A percentile compares a stretch with the other conserved stretches of the same genome.
Evolutionary conservation across 2,329 filamentous ascomycete genomes (phyloP).

Genomic region (Myriangium duriaei): DNA sequence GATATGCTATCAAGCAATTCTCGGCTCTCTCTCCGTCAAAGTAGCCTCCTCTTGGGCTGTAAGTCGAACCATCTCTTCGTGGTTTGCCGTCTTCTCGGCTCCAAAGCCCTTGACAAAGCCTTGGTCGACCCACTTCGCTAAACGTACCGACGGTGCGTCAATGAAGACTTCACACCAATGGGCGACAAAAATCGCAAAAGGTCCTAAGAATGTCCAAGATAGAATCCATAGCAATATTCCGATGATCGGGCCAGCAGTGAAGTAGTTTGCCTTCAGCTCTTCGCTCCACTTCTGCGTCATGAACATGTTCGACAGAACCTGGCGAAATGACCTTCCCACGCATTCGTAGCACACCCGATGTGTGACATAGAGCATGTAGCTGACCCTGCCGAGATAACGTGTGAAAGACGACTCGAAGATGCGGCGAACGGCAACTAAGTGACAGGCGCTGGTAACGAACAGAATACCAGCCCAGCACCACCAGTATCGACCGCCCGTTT

Average conservation of each 20-base stretch:
- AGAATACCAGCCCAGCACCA: constrained; percentile 15
- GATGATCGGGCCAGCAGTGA: constrained; percentile 5
- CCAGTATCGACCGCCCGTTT: constrained; percentile 12
- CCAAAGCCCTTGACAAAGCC: constrained; percentile 10
- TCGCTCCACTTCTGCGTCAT: constrained; percentile 8
- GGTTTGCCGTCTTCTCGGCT: too few relatives aligned
- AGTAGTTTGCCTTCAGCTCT: constrained; percentile 1
- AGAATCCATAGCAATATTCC: constrained; percentile 9
- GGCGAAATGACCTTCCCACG: constrained; percentile 1
- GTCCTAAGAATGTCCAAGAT: constrained; percentile 6
- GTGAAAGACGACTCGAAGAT: constrained; percentile 44
- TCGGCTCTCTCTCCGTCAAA: too few relatives aligned
- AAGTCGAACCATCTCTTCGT: too few relatives aligned
- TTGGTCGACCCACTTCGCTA: constrained; percentile 12
- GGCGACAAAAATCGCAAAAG: constrained; percentile 10
- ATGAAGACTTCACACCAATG: constrained; percentile 12
- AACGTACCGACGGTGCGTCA: constrained; percentile 11
- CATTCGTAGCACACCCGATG: constrained; percentile 13
- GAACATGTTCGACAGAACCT: constrained; percentile 6
- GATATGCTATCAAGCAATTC: too few relatives aligned
- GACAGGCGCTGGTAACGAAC: constrained; percentile 12
- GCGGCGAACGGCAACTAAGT: constrained; percentile 9
- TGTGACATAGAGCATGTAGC: constrained; percentile 44
- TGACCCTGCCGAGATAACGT: constrained; percentile 51
- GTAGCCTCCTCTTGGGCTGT: too few relatives aligned